Evolutionary conservation across 441 rosid species (phyloP).

Genomic region (Pelargonium cotyledonis): DNA sequence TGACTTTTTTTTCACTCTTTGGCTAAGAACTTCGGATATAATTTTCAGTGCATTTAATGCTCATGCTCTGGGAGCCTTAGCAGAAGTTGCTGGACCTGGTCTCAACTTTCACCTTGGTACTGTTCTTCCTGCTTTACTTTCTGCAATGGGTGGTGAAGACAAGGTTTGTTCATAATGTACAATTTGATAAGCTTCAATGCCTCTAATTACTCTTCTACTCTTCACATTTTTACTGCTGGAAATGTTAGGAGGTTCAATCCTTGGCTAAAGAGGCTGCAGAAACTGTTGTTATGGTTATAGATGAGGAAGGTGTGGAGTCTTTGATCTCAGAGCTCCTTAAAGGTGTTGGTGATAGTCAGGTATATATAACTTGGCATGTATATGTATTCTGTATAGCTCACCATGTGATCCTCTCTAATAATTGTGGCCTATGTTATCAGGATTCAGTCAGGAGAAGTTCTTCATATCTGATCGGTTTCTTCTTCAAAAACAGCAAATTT

Average conservation of each 20-base stretch:
- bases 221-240: constrained; percentile 17
- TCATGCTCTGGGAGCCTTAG: constrained; percentile 96
- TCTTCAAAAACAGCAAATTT: constrained; percentile 87
- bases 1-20: neutral
- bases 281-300: constrained; percentile 80
- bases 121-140: constrained; percentile 89
- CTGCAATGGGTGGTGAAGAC: constrained; percentile 80
- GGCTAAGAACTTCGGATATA: constrained; percentile 21
- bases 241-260: constrained; percentile 68
- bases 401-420: neutral
- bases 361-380: constrained; percentile 21
- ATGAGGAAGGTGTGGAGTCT: constrained; percentile 88
- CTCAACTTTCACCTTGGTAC: constrained; percentile 84
- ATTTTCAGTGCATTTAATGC: constrained; percentile 88
- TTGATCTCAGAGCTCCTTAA: constrained; percentile 83
- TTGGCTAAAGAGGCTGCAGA: constrained; percentile 93
- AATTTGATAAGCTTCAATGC: neutral
- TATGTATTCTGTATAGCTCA: no score
- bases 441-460: constrained; percentile 88
- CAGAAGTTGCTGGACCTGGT: constrained; percentile 97
- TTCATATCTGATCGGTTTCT: constrained; percentile 82
- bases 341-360: constrained; percentile 79
- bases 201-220: constrained; percentile 9
- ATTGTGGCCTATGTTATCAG: constrained; percentile 40
- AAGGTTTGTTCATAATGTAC: constrained; percentile 34